Evolutionary conservation across 805 yeast genomes (phyloP).

Genomic region (Metschnikowia orientalis): DNA sequence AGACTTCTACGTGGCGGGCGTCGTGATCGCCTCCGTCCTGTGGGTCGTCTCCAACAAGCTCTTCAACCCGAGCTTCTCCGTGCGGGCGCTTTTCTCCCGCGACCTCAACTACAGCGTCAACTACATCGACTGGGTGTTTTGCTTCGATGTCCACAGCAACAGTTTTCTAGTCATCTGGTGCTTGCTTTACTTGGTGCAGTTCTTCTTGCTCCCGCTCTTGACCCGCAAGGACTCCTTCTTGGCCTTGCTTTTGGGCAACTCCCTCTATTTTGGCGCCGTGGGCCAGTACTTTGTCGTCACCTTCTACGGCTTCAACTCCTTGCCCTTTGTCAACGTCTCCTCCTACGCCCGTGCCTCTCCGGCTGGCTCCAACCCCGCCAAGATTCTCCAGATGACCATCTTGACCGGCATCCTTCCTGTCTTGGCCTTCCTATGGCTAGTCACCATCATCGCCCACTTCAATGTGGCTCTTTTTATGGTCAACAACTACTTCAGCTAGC

Average conservation of each 20-base stretch:
- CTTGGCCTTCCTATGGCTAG: slow-evolving; percentile 53
- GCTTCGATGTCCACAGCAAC: slow-evolving; percentile 92
- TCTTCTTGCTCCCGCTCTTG: slow-evolving; percentile 54
- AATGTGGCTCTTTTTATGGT: slow-evolving; percentile 69
- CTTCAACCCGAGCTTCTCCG: slow-evolving; percentile 34
- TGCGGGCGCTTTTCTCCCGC: slow-evolving; percentile 10
- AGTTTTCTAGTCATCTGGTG: slow-evolving; percentile 46
- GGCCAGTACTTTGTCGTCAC: slow-evolving; percentile 76
- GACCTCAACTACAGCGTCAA: slow-evolving; percentile 22
- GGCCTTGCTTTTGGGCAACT: slow-evolving; percentile 71
- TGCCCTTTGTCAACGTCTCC: slow-evolving; percentile 30
- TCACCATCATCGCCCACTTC: slow-evolving; percentile 58
- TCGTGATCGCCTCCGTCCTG: slow-evolving; percentile 61
- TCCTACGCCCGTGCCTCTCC: slow-evolving; percentile 14
- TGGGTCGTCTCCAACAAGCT: slow-evolving; percentile 71
- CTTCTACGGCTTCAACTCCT: slow-evolving; percentile 72
- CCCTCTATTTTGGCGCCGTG: slow-evolving; percentile 66
- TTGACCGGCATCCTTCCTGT: slow-evolving; percentile 63
- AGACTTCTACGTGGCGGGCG: slow-evolving; percentile 73
- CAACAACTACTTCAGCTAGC: slow-evolving; percentile 37
- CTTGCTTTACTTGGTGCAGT: slow-evolving; percentile 16
- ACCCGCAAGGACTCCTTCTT: slow-evolving; percentile 57
- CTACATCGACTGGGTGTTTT: slow-evolving; percentile 84
- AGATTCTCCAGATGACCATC: slow-evolving; percentile 48
- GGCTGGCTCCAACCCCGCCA: slow-evolving; percentile 40